A percentile compares a stretch with the other conserved stretches of the same genome.
These are phyloP conservation scores for Lojkania enalia DNA, from an alignment of 2,329 filamentous ascomycete species.

Conservation along the genomic window DNA sequence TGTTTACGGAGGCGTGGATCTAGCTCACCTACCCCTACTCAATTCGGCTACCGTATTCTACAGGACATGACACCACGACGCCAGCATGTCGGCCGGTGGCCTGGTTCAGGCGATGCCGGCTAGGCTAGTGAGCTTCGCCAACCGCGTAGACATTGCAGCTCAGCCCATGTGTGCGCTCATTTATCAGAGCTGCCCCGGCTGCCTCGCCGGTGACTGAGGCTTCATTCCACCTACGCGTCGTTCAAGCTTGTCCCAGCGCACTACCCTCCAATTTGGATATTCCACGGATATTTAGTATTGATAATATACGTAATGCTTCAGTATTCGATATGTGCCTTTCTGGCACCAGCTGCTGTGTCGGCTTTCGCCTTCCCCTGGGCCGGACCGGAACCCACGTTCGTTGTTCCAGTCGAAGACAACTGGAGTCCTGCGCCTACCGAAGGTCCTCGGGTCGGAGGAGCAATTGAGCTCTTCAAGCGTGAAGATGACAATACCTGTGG, in stretches of 20 bases:
- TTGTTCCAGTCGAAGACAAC: conserved; percentile 24
- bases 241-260: neutral
- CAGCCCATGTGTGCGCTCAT: neutral
- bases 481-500: conserved; percentile 34
- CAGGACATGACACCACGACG: neutral
- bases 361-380: conserved; percentile 35
- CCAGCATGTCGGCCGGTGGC: neutral
- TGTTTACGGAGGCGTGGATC: conserved; percentile 4
- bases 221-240: neutral
- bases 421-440: conserved; percentile 40
- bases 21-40: neutral
- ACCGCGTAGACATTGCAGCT: neutral
- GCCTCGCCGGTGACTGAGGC: neutral
- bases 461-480: conserved; percentile 32
- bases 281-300: neutral
- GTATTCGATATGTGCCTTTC: conserved; percentile 28
- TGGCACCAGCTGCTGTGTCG: conserved; percentile 29
- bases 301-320: conserved; percentile 25
- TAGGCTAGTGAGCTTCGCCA: conserved; percentile 1
- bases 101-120: neutral
- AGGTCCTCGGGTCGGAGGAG: conserved; percentile 22
- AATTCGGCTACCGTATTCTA: neutral
- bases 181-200: conserved; percentile 1
- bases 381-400: conserved; percentile 32
- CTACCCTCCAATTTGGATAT: neutral